These are phyloP conservation scores for Amphicarpaea edgeworthii DNA, from an alignment of 306 rosid species.

Conservation along the genomic window DNA sequence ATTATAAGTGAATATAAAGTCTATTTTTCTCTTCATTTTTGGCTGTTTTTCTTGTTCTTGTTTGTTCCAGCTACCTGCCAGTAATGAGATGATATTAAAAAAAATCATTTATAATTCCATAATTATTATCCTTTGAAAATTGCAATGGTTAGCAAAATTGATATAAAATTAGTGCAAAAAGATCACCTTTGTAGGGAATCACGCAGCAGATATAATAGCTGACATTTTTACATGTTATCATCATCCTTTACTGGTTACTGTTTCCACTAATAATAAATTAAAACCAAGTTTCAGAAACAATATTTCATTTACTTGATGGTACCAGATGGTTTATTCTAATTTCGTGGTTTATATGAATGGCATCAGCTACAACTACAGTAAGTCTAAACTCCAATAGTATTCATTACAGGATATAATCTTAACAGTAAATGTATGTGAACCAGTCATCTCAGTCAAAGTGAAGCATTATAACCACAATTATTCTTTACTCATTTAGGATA, in stretches of 20 bases:
- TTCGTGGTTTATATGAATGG: not conserved
- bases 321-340: conserved; percentile 3
- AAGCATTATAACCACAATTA: not conserved
- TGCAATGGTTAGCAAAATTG: not conserved
- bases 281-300: not conserved
- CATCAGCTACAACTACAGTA: not conserved
- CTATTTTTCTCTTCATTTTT: conserved; percentile 23
- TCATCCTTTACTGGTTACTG: conserved; percentile 4
- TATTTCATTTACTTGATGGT: conserved; percentile 4
- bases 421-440: not conserved
- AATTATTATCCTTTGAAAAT: not conserved
- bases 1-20: conserved; percentile 45
- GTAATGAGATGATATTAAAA: not conserved
- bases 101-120: not conserved
- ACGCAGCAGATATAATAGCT: not conserved
- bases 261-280: not conserved
- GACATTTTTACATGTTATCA: not conserved
- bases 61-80: not conserved
- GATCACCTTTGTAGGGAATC: not conserved
- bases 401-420: not conserved
- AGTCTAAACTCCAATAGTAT: not conserved
- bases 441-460: not conserved
- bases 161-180: not conserved
- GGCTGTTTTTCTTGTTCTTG: conserved; percentile 24
- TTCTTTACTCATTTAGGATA: not conserved